Evolutionary conservation across 441 rosid species (phyloP), one percentile per base, ranked within the genome.

Genomic region (Pelargonium cotyledonis): DNA sequence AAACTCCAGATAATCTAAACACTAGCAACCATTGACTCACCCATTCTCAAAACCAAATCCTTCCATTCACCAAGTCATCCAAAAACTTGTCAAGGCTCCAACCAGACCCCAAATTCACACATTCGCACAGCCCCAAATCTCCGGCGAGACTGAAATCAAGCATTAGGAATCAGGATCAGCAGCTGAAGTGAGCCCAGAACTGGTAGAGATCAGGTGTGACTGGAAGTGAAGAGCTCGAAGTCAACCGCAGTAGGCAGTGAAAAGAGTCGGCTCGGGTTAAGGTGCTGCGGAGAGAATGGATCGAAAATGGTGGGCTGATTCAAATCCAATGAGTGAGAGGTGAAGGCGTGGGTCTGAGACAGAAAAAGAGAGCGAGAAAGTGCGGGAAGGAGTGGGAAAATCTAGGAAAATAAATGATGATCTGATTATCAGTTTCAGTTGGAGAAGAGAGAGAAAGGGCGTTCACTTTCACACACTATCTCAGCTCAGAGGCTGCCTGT

Each of bases 81-180:
- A 68, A 68, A 35, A 68, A 60, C 58, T n/a, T 15, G 21, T 18
- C n/a, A 72, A 53, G 72, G 38, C 76, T 67, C 70, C 66, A 68
- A 68, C 44, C 46, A 66, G 79, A 70, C 79, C 84, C 83, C 76
- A 79, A 82, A 79, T 76, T 81, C 70, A 68, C 74, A 65, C 75
- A 67, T 69, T 65, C 63, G 44, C 67, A 67, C 68, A 68, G 40
- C 71, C 68, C 49, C 68, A 44, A 77, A 72, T 68, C 69, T 71
- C 69, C 47, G 2, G 3, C 18, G 38, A 43, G 15, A 58, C 68
- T 51, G 26, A 75, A 49, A 75, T 80, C 84, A 69, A 81, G 70
- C 84, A 77, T 75, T 68, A 70, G 65, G 66, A 69, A 78, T 73
- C 53, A 40, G 16, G 38, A 68, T 63, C 72, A 70, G 29, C 70